Base-by-base conservation (phyloP, 2,329 filamentous ascomycete species). In the Fusarium sp. region DNA sequence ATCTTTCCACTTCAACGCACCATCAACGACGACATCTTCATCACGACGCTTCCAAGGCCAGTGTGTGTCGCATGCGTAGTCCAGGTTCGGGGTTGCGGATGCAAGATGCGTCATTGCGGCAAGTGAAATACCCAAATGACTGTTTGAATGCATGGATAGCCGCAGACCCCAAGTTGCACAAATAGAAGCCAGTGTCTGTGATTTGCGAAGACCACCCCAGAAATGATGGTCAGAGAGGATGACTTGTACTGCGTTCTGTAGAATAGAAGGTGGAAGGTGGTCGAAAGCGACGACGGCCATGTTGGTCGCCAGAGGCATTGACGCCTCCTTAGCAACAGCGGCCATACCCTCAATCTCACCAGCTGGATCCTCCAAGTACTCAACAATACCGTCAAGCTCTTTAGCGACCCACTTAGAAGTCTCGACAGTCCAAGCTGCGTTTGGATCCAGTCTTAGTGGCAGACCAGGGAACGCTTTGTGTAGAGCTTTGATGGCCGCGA, bases 1-100 rank as follows among this genome's bases (percentile, higher is more conserved):
- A 37, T 80, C 73, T 1, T 48, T 64, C 79, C 79, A 81, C 25
- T 67, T 75, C 53, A 81, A 41, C 0, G 75, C 73, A 3, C 78
- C 78, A n/a, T 79, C 75, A 10, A 77, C 58, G 42, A 81, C 69
- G 7, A 81, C 79, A 47, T 81, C 80, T 62, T 81, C 80, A 9
- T 81, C 77, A 1, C 76, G 74, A 5, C 76, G 77, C 70, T 81
- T 81, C 80, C 80, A 82, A 9, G 80, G 80, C 80, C 80, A 81
- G 58, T 81, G 80, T 0, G 80, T 81, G 48, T 81, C 80, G 46
- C 80, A 81, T 0, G 80, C 80, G 40, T 81, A 81, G 66, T 81
- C 80, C 4, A 81, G 63, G 36, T 81, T 81, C 0, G 73, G 70
- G 1, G 80, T 81, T 15, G 80, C 79, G 5, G 79, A 74, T 3